Base-by-base conservation (phyloP, 2,329 filamentous ascomycete genomes). In the Botrytis tulipae region DNA sequence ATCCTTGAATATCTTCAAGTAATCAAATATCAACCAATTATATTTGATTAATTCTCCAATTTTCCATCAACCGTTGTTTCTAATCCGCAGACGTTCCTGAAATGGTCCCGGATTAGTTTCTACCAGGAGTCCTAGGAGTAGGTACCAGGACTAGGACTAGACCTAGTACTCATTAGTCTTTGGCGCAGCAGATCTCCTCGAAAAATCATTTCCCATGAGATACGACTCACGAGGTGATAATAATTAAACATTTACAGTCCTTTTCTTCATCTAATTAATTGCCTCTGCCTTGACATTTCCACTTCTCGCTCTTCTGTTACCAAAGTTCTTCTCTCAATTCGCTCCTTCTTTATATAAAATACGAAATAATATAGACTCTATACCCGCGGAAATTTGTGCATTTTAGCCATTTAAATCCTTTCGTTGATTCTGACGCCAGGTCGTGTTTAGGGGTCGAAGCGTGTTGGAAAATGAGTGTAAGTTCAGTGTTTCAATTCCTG, bases 381-480 rank as follows among this genome's bases (percentile, higher is more conserved):
- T 32, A 32, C 32, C 32, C 32, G 32, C 32, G 32, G 32, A 32
- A 35, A 35, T 35, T 35, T 4, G 35, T 35, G 3, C 35, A 35
- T 35, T 35, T 35, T 35, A 35, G 1, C 35, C 35, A 7, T 35
- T 1, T 0, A 35, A 1, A 35, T 35, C 35, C 48, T 66, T 44
- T 57, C 44, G 70, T 32, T 14, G 22, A 67, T 9, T 1, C n/a
- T 67, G 16, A 72, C 22, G 48, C 70, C 10, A 1, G 70, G 4
- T 40, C 29, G 70, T 68, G 70, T 72, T 72, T 72, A 72, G 48
- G 62, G 70, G 70, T 68, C 62, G 46, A 59, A 62, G 0, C 70
- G 70, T 66, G 51, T 62, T 46, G 57, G 1, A 78, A 75, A 69
- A 80, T 80, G 79, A 78, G 77, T 78, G 78, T 79, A 79, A 73